Evolutionary conservation across 371 early-diverging fungal genomes (phyloP), one percentile per base, ranked within the genome.

Genomic region (Mortierella sp.): DNA sequence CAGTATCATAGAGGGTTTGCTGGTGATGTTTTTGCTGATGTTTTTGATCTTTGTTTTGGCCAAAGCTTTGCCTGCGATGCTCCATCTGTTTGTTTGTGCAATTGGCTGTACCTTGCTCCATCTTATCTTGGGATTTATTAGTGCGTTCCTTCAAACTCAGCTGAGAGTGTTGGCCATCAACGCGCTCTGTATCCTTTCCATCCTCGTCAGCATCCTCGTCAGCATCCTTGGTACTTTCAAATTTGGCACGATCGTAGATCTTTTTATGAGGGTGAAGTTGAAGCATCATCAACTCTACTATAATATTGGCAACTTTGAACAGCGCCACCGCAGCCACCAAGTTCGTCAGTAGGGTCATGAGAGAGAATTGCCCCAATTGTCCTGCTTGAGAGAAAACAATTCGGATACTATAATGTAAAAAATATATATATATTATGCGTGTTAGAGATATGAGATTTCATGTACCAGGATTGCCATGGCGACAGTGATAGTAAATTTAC

Each of bases 281-380:
- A 59, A 89, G 61, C 89, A 90, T 89, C 42, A 86, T 75, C 10
- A 83, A 54, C 54, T 90, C 91, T 35, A 89, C 88, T 1, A 89
- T 54, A n/a, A 85, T 45, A 22, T 85, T 80, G 29, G 89, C 89
- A 22, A 88, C 69, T 40, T 80, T 71, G 67, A 90, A 84, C 28
- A 90, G 69, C 1, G 89, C 88, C 7, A 86, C 47, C 13, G 85
- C 87, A 13, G 88, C 89, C 26, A 89, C 89, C 26, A 90, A 59
- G 59, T 86, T 86, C 6, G 83, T 75, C 29, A 90, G 64, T 9
- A 89, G 72, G 2, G 86, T 66, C 59, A 88, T 82, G 32, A 86
- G 47, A 17, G 88, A 83, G 69, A 90, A 89, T 42, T 83, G 61
- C 7, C 89, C 91, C 26, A 90, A 81, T 32, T 82, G 66, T 2